Evolutionary conservation across 2,329 filamentous ascomycete genomes (phyloP).

Genomic region (Diaporthe capsici): DNA sequence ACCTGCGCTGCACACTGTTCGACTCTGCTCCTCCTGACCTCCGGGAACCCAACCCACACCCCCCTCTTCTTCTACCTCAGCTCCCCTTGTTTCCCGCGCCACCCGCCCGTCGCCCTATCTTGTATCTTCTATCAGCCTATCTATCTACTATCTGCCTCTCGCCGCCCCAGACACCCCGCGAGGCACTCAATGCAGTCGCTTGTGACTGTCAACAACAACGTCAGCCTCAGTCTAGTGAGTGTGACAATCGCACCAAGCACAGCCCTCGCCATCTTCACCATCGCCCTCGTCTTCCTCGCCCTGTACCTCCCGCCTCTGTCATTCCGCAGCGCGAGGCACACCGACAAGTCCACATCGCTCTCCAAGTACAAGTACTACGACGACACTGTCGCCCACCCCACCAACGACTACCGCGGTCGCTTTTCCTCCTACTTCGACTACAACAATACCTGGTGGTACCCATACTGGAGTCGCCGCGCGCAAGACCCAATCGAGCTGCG

Average conservation of each 20-base stretch:
- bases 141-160: not conserved
- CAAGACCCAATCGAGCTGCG: constrained; percentile 42
- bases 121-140: not conserved
- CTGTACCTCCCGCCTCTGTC: constrained; percentile 58
- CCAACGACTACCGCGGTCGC: constrained; percentile 23
- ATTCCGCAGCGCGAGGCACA: constrained; percentile 35
- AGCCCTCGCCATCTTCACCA: constrained; percentile 65
- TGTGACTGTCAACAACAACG: constrained; percentile 73
- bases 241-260: constrained; percentile 71
- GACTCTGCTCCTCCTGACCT: not conserved
- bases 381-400: not conserved
- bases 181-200: constrained; percentile 68
- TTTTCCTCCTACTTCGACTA: constrained; percentile 34
- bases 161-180: not conserved
- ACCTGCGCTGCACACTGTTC: constrained; percentile 4
- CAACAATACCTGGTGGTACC: constrained; percentile 30
- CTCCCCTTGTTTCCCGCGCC: constrained; percentile 23
- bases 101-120: constrained; percentile 33
- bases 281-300: constrained; percentile 66
- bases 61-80: not conserved
- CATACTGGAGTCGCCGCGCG: constrained; percentile 37
- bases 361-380: constrained; percentile 30
- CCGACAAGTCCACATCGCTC: constrained; percentile 33
- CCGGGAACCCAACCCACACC: not conserved
- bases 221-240: constrained; percentile 72